Percentiles rank a stretch among this genome's conserved stretches.
These are phyloP conservation scores for Saturnispora saitoi DNA, from an alignment of 805 yeast genomes.

Conservation along the genomic window DNA sequence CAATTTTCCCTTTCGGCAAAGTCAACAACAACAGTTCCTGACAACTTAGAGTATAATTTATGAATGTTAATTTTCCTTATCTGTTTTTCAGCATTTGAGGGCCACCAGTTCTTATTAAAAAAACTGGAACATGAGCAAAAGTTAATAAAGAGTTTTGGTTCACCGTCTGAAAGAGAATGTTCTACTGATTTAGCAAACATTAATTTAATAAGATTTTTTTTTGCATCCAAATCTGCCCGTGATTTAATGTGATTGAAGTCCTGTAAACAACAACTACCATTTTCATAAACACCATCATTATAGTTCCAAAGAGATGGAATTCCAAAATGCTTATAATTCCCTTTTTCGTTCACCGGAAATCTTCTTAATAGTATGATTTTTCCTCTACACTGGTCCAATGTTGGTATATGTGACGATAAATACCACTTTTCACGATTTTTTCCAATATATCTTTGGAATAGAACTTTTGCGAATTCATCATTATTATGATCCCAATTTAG, in stretches of 20 bases:
- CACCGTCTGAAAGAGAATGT: constrained; percentile 20
- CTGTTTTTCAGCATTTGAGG: constrained; percentile 51
- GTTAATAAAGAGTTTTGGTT: constrained; percentile 57
- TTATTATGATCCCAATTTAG: constrained; percentile 52
- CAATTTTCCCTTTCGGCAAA: constrained; percentile 56
- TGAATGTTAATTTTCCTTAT: constrained; percentile 36
- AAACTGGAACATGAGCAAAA: constrained; percentile 70
- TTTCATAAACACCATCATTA: constrained; percentile 57
- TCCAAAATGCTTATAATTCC: constrained; percentile 38
- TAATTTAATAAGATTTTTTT: constrained; percentile 47
- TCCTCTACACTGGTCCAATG: constrained; percentile 55
- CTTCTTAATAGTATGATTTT: constrained; percentile 60
- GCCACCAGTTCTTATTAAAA: constrained; percentile 69
- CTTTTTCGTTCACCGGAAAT: constrained; percentile 51
- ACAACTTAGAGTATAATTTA: constrained; percentile 43
- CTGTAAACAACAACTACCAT: constrained; percentile 56
- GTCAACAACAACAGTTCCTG: constrained; percentile 62
- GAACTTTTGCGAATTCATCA: constrained; percentile 56
- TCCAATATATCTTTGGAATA: constrained; percentile 50
- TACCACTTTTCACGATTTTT: constrained; percentile 50
- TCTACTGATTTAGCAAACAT: constrained; percentile 46
- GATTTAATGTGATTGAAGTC: constrained; percentile 61
- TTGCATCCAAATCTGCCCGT: constrained; percentile 45
- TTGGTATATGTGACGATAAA: constrained; percentile 47
- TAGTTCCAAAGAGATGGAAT: constrained; percentile 65